phyloP scores from a whole-genome alignment of 345 rosid species.

The Salix caprea region DNA sequence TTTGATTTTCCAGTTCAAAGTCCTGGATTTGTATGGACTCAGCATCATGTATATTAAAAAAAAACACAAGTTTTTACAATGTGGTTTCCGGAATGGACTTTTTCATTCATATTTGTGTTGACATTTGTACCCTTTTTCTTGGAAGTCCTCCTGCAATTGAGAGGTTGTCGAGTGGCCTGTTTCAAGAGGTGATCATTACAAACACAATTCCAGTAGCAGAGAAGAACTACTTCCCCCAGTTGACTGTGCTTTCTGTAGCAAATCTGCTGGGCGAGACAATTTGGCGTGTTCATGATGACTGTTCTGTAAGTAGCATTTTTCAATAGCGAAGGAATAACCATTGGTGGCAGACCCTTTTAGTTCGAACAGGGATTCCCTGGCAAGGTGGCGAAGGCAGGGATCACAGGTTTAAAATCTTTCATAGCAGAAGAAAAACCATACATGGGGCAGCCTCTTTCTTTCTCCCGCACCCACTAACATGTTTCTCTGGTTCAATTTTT shows the following conservation, averaged over 20 bases:
- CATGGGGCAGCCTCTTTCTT: neutral
- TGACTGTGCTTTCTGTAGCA: constrained; percentile 86
- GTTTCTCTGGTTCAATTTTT: neutral
- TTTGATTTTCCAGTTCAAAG: neutral
- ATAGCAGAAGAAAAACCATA: neutral
- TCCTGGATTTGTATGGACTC: neutral
- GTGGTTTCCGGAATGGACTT: neutral
- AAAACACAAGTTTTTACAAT: neutral
- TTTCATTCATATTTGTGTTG: neutral
- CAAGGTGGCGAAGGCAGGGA: neutral
- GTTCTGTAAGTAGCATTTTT: constrained; percentile 58
- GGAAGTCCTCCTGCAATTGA: constrained; percentile 91
- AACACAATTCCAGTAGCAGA: constrained; percentile 84
- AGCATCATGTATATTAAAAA: neutral
- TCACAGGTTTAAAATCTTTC: neutral
- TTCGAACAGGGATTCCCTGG: neutral
- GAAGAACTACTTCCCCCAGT: constrained; percentile 80
- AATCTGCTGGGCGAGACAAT: constrained; percentile 89
- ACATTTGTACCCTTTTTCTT: neutral
- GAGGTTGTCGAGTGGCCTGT: constrained; percentile 82
- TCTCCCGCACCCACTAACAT: neutral
- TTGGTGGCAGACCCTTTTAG: neutral
- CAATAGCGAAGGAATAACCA: neutral
- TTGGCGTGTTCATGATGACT: constrained; percentile 95
- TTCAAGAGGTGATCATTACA: constrained; percentile 92